These are phyloP conservation scores for Cryptosporidium muris DNA, from an alignment of 169 alveolate genomes.

Conservation along the genomic window DNA sequence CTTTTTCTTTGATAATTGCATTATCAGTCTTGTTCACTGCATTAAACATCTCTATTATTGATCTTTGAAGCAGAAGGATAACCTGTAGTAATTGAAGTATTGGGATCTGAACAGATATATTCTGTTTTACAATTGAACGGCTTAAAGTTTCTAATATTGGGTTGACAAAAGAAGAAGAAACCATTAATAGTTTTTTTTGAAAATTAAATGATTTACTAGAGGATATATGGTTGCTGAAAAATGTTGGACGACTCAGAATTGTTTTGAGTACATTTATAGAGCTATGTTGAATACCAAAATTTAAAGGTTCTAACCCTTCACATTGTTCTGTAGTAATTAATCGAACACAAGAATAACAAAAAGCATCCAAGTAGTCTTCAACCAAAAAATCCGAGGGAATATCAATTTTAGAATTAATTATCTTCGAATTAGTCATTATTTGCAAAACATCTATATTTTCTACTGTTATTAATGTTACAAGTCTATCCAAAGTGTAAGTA, in stretches of 20 bases:
- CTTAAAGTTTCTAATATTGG: constrained; percentile 8
- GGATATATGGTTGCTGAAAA: background rate
- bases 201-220: constrained; percentile 4
- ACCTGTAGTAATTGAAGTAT: constrained; percentile 25
- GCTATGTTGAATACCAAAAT: constrained; percentile 25
- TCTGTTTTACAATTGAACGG: constrained; percentile 10
- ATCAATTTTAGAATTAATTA: background rate
- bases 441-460: constrained; percentile 51
- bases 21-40: too few relatives aligned
- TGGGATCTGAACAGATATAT: constrained; percentile 16
- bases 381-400: constrained; percentile 2
- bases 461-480: constrained; percentile 27
- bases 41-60: background rate
- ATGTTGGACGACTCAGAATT: constrained; percentile 20
- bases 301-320: background rate
- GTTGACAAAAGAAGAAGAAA: constrained; percentile 1
- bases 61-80: constrained; percentile 30
- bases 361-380: constrained; percentile 43
- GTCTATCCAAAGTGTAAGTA: constrained; percentile 33
- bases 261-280: constrained; percentile 30
- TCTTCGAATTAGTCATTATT: constrained; percentile 13
- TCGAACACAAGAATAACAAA: constrained; percentile 8
- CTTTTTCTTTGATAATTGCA: background rate
- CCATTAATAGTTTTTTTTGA: constrained; percentile 9
- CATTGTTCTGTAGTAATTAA: constrained; percentile 13